A percentile compares a stretch with the other conserved stretches of the same genome.
Conservation (phyloP, 2,329 filamentous ascomycete species). For the Dendrostoma leiphaemia region DNA sequence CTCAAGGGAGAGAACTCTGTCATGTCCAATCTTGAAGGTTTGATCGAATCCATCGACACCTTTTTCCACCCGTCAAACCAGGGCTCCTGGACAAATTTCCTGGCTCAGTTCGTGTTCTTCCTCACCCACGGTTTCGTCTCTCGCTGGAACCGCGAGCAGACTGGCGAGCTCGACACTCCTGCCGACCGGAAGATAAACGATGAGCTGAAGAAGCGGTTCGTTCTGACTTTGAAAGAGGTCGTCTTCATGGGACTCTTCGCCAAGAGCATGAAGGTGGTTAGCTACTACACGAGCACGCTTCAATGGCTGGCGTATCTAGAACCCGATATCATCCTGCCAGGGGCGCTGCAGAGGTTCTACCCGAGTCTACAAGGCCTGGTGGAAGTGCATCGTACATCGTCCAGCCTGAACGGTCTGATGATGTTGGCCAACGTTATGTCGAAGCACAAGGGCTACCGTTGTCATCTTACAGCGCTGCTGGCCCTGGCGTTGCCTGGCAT, state of each 20-base stretch:
- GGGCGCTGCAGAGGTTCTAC: constrained; percentile 92
- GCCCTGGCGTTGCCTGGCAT: constrained; percentile 92
- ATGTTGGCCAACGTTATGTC: constrained; percentile 90
- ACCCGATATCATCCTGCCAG: constrained; percentile 86
- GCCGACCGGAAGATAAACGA: constrained; percentile 74
- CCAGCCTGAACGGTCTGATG: constrained; percentile 86
- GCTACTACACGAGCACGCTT: constrained; percentile 85
- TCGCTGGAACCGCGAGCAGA: constrained; percentile 94
- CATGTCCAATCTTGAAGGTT: constrained; percentile 79
- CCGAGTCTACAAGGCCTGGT: constrained; percentile 95
- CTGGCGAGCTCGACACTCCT: constrained; percentile 85
- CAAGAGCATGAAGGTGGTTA: constrained; percentile 89
- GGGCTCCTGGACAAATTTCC: constrained; percentile 83
- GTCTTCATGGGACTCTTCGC: constrained; percentile 98
- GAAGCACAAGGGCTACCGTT: constrained; percentile 91
- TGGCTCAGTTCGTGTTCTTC: constrained; percentile 89
- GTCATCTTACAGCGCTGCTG: constrained; percentile 91
- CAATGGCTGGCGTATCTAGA: constrained; percentile 89
- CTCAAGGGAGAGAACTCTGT: constrained; percentile 76
- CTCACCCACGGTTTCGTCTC: constrained; percentile 95
- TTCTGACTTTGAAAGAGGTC: constrained; percentile 83
- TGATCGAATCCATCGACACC: constrained; percentile 93
- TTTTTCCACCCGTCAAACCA: constrained; percentile 99
- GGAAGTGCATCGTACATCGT: constrained; percentile 94
- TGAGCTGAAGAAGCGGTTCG: constrained; percentile 84